Percentiles rank a stretch among this genome's conserved stretches.
Conservation (phyloP, 73 alveolate genomes). For the Strombidium stylifer region DNA sequence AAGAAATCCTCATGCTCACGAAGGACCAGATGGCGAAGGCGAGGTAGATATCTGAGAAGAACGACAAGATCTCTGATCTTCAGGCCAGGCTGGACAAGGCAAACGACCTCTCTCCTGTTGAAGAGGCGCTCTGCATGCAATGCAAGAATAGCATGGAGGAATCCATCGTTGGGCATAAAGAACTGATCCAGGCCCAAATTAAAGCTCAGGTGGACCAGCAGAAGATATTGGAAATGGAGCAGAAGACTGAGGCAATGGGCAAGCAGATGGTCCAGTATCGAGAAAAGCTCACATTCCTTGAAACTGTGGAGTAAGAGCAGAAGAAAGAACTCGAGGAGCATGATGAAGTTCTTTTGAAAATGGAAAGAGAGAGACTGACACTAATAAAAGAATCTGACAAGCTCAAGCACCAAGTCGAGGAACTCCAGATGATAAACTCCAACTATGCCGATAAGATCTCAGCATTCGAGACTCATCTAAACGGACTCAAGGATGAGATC, state of each 20-base stretch:
- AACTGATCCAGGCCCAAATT: background rate
- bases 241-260: conserved; percentile 17
- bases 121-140: conserved; percentile 34
- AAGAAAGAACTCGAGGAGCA: conserved; percentile 39
- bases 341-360: conserved; percentile 39
- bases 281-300: conserved; percentile 27
- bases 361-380: conserved; percentile 48
- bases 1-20: conserved; percentile 32
- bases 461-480: conserved; percentile 25
- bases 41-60: background rate
- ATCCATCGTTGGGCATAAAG: conserved; percentile 14
- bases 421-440: conserved; percentile 1
- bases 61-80: background rate
- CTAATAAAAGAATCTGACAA: conserved; percentile 28
- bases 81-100: conserved; percentile 3
- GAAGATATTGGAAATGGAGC: conserved; percentile 13
- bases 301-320: conserved; percentile 35
- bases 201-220: background rate
- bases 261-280: conserved; percentile 19
- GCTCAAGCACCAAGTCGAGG: conserved; percentile 1
- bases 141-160: conserved; percentile 58
- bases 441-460: conserved; percentile 22
- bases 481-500: conserved; percentile 24
- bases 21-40: too few relatives aligned
- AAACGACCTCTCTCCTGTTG: conserved; percentile 12